Evolutionary conservation across 306 rosid species (phyloP), one percentile per base, ranked within the genome.

Genomic region (Cicer chorassanicum): DNA sequence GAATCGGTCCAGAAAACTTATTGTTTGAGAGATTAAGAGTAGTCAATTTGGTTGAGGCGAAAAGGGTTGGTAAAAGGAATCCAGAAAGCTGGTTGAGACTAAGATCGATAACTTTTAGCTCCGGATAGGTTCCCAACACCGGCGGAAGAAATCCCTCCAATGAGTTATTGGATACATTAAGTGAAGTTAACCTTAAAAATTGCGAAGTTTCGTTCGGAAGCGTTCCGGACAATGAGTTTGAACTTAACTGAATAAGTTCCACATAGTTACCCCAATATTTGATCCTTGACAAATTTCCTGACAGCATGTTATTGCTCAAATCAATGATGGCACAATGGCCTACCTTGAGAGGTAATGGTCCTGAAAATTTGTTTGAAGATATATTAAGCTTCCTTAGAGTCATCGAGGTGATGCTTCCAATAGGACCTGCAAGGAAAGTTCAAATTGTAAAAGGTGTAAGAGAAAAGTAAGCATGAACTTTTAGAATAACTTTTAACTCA

Each of bases 241-340:
- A 83, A 77, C 89, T 88, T 51, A 91, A 68, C 83, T 85, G 86
- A 82, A 91, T 80, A 55, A 88, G 87, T 83, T 91, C 91, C 6
- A 89, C 86, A 82, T 89, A 82, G 81, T 89, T 88, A 41, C 95
- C 95, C 97, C 97, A 91, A 77, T 82, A 77, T 65, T 65, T 84
- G 74, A 89, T 85, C 85, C 89, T 85, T 24, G 91, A 86, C 68
- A 91, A 16, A 69, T 88, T 68, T 48, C 93, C 95, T 1, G 86
- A 88, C 39, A 91, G 78, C 80, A 51, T 80, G 76, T 91, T 91
- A 50, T 89, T 89, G 73, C 97, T 89, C 71, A 91, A 82, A 79
- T 91, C 97, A 74, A 91, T 19, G 65, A 78, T 53, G 49, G 88
- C 69, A 72, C 97, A 91, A 45, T 81, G 90, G 9, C 93, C 91